phyloP scores from a whole-genome alignment of 1,284 basidiomycete genomes.

The Xanthoconium separans region DNA sequence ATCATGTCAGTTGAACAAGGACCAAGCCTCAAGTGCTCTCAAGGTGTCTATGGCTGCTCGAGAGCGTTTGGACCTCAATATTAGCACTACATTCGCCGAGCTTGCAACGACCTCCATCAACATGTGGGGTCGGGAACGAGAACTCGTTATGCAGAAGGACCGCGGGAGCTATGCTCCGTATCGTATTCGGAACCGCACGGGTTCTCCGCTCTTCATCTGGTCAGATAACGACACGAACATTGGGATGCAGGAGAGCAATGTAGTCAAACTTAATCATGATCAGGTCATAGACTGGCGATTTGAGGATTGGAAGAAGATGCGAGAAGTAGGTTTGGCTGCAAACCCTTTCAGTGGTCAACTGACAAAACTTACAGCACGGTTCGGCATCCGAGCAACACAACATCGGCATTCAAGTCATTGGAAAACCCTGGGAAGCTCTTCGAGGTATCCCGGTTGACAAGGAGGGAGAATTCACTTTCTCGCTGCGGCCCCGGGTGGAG shows the following conservation, averaged over 20 bases:
- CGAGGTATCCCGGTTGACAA: conserved; percentile 90
- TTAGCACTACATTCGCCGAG: conserved; percentile 92
- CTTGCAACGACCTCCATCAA: conserved; percentile 76
- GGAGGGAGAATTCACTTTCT: conserved; percentile 92
- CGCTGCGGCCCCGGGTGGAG: conserved; percentile 76
- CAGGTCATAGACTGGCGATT: conserved; percentile 93
- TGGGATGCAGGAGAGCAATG: conserved; percentile 44
- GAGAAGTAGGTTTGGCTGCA: conserved; percentile 64
- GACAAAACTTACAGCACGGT: conserved; percentile 60
- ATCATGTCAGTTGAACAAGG: conserved; percentile 50
- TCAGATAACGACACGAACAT: conserved; percentile 64
- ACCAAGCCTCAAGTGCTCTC: conserved; percentile 53
- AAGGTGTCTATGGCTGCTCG: conserved; percentile 71
- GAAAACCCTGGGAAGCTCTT: conserved; percentile 90
- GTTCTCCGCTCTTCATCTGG: conserved; percentile 81
- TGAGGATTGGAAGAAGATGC: conserved; percentile 93
- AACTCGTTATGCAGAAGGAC: conserved; percentile 66
- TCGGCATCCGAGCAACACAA: conserved; percentile 78
- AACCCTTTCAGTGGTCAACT: conserved; percentile 3
- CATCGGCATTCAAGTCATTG: conserved; percentile 82
- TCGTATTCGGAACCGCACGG: conserved; percentile 89
- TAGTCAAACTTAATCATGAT: conserved; percentile 67
- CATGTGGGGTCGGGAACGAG: conserved; percentile 74
- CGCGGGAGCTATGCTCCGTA: conserved; percentile 93
- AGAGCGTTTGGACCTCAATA: conserved; percentile 88